phyloP scores from a whole-genome alignment of 176 grass and related monocot genomes.

The Bothriochloa decipiens region DNA sequence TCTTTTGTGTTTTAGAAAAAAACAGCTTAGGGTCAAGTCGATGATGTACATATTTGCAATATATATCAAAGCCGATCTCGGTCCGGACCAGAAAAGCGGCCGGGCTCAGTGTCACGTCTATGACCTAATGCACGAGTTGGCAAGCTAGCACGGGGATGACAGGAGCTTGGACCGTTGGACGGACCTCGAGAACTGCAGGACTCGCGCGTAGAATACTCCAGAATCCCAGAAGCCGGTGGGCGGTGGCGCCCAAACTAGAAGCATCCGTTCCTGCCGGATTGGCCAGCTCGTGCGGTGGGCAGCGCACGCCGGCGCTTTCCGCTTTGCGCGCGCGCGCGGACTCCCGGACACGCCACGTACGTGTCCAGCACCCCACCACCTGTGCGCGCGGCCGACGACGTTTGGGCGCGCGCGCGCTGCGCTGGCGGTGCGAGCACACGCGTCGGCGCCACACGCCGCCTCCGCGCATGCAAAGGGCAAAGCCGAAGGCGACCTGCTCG shows the following conservation, averaged over 20 bases:
- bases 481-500: no score
- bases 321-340: background rate
- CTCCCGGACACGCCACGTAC: background rate
- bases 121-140: no score
- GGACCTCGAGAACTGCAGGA: background rate
- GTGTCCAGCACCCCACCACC: background rate
- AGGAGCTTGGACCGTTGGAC: background rate
- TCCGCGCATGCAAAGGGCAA: constrained; percentile 23
- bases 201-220: background rate
- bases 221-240: background rate
- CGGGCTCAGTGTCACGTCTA: no score
- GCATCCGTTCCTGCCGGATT: background rate
- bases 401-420: no score
- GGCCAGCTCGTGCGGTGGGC: constrained; percentile 19
- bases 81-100: no score
- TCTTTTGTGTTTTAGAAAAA: no score
- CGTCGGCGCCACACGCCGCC: background rate
- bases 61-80: no score
- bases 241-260: background rate
- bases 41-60: no score
- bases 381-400: background rate
- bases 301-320: no score
- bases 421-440: background rate
- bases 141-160: no score
- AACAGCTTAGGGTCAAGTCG: no score